A percentile compares a stretch with the other conserved stretches of the same genome.
Evolutionary conservation across 768 basidiomycete genomes (phyloP).

Genomic region (Russula griseocarnosa): DNA sequence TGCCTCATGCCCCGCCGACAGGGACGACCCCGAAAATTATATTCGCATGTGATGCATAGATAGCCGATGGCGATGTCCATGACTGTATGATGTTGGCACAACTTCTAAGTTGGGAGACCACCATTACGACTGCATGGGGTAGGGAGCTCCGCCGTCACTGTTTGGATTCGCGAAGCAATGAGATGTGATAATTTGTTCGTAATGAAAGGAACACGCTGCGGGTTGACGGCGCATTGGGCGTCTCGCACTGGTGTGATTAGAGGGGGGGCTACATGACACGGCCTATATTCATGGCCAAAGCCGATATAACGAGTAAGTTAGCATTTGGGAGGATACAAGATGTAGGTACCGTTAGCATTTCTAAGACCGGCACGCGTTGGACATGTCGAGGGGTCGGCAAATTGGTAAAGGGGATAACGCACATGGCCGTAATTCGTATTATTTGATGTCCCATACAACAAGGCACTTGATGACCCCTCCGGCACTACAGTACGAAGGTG

Average conservation of each 20-base stretch:
- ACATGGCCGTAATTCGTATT: not conserved
- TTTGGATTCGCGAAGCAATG: not conserved
- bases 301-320: not conserved
- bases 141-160: not conserved
- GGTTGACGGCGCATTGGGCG: not conserved
- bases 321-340: not conserved
- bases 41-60: not conserved
- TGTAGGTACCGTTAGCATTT: not conserved
- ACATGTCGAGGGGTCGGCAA: not conserved
- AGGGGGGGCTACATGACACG: not conserved
- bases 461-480: not conserved
- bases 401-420: not conserved
- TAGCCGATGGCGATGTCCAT: not conserved
- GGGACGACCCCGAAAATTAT: not conserved
- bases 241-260: not conserved
- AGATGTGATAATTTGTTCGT: constrained; percentile 9
- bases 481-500: not conserved
- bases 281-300: not conserved
- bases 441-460: not conserved
- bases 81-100: not conserved
- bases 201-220: not conserved
- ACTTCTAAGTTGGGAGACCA: not conserved
- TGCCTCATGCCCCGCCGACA: not conserved
- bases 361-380: not conserved
- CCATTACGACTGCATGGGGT: not conserved